Evolutionary conservation across 2,329 filamentous ascomycete species (phyloP).

Genomic region (Colletotrichum tanaceti): DNA sequence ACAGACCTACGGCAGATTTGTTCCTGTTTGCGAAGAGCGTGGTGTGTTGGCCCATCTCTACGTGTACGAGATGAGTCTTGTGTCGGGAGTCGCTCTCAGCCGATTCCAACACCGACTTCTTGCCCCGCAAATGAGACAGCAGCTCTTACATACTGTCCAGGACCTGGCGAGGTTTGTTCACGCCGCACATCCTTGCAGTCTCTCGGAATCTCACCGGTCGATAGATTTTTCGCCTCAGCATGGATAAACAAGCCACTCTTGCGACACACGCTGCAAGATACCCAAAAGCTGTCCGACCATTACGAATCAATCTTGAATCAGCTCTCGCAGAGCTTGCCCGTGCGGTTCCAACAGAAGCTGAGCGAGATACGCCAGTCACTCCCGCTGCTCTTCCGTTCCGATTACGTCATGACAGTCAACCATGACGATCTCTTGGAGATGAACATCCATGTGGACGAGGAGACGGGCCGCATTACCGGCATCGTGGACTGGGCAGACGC

Average conservation of each 20-base stretch:
- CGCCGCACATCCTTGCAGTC: not conserved
- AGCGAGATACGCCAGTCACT: not conserved
- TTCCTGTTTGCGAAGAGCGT: not conserved
- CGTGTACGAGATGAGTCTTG: not conserved
- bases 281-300: not conserved
- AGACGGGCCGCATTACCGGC: conserved; percentile 46
- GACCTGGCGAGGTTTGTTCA: not conserved
- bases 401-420: conserved; percentile 41
- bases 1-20: not conserved
- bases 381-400: not conserved
- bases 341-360: not conserved
- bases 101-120: not conserved
- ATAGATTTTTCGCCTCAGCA: not conserved
- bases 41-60: not conserved
- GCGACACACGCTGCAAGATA: not conserved
- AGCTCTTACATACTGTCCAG: not conserved
- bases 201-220: not conserved
- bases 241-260: conserved; percentile 1
- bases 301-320: not conserved
- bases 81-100: not conserved
- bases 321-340: not conserved
- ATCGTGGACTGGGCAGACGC: conserved; percentile 49
- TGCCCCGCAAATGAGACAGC: not conserved
- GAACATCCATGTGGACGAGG: conserved; percentile 46
- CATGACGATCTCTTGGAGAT: conserved; percentile 47